A percentile compares a stretch with the other conserved stretches of the same genome.
phyloP scores from a whole-genome alignment of 1,139 yeast species.

The Pichia terricola region DNA sequence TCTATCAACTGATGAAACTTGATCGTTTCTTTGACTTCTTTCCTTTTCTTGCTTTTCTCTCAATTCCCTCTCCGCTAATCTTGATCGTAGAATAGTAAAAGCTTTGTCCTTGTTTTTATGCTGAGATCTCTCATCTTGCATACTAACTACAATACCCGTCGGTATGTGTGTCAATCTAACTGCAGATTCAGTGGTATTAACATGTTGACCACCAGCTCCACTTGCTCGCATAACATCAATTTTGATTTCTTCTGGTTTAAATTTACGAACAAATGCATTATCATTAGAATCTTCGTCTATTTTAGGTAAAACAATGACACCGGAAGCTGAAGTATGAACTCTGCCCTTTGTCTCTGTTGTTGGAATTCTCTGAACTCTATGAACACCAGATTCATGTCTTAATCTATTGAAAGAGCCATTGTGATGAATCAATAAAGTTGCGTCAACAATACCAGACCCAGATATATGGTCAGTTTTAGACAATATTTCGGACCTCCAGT shows the following conservation, averaged over 20 bases:
- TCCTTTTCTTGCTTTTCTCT: constrained; percentile 57
- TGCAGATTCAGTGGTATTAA: constrained; percentile 95
- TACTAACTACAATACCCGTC: constrained; percentile 77
- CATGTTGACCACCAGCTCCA: constrained; percentile 99
- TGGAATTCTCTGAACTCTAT: constrained; percentile 90
- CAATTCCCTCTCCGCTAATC: constrained; percentile 75
- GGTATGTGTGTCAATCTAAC: constrained; percentile 90
- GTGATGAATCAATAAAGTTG: constrained; percentile 61
- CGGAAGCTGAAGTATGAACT: constrained; percentile 92
- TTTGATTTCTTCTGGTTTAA: constrained; percentile 80
- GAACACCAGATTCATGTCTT: constrained; percentile 90
- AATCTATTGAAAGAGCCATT: constrained; percentile 69
- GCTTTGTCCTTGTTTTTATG: constrained; percentile 96
- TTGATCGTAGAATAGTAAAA: constrained; percentile 66
- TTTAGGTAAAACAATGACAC: constrained; percentile 88
- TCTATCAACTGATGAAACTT: constrained; percentile 81
- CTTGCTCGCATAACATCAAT: constrained; percentile 95
- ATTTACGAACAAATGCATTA: constrained; percentile 46
- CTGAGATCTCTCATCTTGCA: constrained; percentile 94
- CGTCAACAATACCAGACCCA: constrained; percentile 67
- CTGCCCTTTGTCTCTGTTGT: constrained; percentile 90
- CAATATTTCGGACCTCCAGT: constrained; percentile 60
- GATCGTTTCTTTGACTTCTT: constrained; percentile 61
- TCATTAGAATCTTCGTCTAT: constrained; percentile 48
- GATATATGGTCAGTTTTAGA: constrained; percentile 46